A percentile compares a stretch with the other conserved stretches of the same genome.
phyloP scores from a whole-genome alignment of 202 grass and related monocot genomes.

The Musa balbisiana region DNA sequence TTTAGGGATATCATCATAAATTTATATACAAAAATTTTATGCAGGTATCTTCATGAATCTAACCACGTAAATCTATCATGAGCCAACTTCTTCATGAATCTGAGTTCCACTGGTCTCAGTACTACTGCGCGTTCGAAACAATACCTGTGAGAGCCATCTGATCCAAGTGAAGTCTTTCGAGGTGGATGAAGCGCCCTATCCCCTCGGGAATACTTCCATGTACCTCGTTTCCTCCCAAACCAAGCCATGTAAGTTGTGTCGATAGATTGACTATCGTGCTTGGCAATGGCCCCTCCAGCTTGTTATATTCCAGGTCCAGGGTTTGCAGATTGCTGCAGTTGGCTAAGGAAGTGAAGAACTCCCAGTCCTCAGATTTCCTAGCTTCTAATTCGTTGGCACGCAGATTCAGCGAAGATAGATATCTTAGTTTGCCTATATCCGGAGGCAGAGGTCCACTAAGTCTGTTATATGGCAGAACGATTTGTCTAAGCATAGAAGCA shows the following conservation, averaged over 20 bases:
- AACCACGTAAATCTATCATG: no score
- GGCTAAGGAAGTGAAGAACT: background rate
- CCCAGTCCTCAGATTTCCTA: background rate
- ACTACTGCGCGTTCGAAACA: no score
- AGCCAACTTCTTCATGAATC: no score
- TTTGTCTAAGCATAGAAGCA: background rate
- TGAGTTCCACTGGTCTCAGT: no score
- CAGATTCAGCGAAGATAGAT: background rate
- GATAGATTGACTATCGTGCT: background rate
- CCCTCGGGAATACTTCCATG: slow-evolving; percentile 8
- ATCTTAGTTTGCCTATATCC: background rate
- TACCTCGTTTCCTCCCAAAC: background rate
- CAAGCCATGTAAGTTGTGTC: background rate
- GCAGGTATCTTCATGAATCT: no score
- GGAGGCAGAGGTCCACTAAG: background rate
- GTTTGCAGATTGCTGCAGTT: background rate
- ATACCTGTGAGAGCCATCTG: background rate
- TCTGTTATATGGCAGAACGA: background rate
- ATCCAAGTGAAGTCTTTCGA: background rate
- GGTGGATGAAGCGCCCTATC: background rate
- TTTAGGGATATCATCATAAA: no score
- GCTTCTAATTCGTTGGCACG: background rate
- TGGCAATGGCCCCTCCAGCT: background rate
- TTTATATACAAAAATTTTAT: no score
- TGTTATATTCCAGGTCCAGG: background rate